phyloP scores from a whole-genome alignment of 1,284 basidiomycete genomes.

The Malassezia equina region DNA sequence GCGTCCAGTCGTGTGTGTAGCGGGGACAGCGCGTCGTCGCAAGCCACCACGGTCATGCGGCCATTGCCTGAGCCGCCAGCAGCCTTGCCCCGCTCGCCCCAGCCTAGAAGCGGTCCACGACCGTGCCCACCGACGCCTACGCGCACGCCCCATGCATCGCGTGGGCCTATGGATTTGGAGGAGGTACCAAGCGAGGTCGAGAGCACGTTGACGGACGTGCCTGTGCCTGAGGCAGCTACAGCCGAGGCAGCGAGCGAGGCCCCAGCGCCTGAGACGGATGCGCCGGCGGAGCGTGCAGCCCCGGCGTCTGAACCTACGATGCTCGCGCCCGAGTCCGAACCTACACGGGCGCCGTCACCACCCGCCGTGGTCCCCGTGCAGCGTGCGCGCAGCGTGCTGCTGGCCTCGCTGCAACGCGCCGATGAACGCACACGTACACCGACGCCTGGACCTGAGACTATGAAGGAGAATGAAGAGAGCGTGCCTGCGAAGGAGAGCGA shows the following conservation, averaged over 20 bases:
- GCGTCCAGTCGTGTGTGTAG: constrained; percentile 6
- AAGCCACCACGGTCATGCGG: neutral
- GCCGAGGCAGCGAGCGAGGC: neutral
- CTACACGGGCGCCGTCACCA: neutral
- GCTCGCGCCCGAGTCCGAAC: neutral
- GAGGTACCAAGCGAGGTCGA: no score
- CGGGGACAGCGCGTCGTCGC: neutral
- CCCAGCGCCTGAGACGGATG: neutral
- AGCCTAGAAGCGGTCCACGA: neutral
- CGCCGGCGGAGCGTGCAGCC: no score
- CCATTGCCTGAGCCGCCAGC: neutral
- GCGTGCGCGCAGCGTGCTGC: constrained; percentile 5
- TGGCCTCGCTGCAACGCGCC: constrained; percentile 10
- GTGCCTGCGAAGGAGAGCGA: constrained; percentile 5
- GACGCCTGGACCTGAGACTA: neutral
- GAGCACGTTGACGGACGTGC: no score
- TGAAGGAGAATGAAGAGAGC: no score
- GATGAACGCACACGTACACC: constrained; percentile 16
- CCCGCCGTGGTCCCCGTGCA: neutral
- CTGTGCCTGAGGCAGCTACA: neutral
- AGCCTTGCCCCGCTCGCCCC: neutral
- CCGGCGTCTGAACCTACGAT: neutral
- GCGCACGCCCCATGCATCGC: neutral
- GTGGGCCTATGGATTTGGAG: neutral
- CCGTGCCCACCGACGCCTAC: neutral